phyloP scores from a whole-genome alignment of 331 rosid species.

The Ulmus americana region DNA sequence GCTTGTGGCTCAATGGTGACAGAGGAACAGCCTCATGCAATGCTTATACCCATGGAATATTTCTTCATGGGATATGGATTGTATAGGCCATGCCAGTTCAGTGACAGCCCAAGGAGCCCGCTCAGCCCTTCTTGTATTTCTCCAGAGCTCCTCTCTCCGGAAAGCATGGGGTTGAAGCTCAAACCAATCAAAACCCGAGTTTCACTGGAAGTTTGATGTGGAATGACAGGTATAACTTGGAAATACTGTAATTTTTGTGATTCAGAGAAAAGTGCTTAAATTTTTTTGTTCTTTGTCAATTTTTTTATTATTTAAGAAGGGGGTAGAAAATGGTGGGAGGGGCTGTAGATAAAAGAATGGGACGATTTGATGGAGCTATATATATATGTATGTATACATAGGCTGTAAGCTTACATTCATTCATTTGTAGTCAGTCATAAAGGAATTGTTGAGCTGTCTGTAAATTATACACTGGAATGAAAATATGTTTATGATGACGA shows the following conservation, averaged over 20 bases:
- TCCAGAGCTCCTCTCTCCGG: constrained; percentile 92
- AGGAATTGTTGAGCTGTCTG: constrained; percentile 38
- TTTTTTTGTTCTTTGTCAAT: constrained; percentile 21
- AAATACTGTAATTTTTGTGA: constrained; percentile 12
- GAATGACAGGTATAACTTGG: constrained; percentile 10
- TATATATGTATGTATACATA: constrained; percentile 17
- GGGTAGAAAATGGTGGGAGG: constrained; percentile 25
- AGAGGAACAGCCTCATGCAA: constrained; percentile 96
- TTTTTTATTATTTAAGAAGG: constrained; percentile 19
- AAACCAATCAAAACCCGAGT: constrained; percentile 85
- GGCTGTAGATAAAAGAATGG: constrained; percentile 44
- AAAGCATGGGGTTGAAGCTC: constrained; percentile 92
- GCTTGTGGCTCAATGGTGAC: constrained; percentile 97
- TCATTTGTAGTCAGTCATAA: constrained; percentile 58
- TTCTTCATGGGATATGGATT: constrained; percentile 86
- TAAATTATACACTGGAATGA: constrained; percentile 29
- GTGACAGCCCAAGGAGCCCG: constrained; percentile 77
- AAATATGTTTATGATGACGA: constrained; percentile 36
- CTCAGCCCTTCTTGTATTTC: constrained; percentile 85
- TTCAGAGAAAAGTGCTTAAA: constrained; percentile 19
- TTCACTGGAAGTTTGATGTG: constrained; percentile 34
- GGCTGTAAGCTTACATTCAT: constrained; percentile 37
- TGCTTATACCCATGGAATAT: constrained; percentile 88
- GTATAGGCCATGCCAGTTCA: constrained; percentile 58
- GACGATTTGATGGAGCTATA: constrained; percentile 7